Percentiles rank a stretch among this genome's conserved stretches.
These are phyloP conservation scores for Tulasnella sp. DNA, from an alignment of 768 basidiomycete genomes.

Conservation along the genomic window DNA sequence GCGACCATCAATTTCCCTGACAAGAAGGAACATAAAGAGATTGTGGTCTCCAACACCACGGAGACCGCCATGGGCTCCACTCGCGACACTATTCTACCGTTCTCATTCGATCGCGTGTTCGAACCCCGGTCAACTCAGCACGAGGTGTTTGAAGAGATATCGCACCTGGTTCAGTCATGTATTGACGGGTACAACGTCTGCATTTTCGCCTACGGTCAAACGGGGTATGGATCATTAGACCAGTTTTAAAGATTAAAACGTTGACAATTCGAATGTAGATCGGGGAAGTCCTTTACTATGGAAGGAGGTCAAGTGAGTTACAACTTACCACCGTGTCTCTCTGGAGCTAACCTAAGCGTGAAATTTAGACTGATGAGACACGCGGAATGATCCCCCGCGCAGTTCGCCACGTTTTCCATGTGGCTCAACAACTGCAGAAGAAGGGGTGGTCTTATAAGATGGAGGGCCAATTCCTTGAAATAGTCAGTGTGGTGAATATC, in stretches of 20 bases:
- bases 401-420: conserved; percentile 78
- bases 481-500: too few species aligned
- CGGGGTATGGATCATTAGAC: conserved; percentile 44
- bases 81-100: conserved; percentile 67
- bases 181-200: conserved; percentile 92
- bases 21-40: conserved; percentile 62
- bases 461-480: conserved; percentile 94
- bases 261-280: conserved; percentile 12
- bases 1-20: conserved; percentile 55
- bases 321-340: background rate
- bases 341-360: background rate
- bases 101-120: conserved; percentile 85
- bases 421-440: conserved; percentile 55
- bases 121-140: conserved; percentile 66
- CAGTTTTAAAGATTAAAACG: background rate
- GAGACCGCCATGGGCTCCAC: conserved; percentile 77
- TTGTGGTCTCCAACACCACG: conserved; percentile 53
- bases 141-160: conserved; percentile 87
- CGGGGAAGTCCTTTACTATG: conserved; percentile 74
- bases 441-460: conserved; percentile 87
- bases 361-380: conserved; percentile 39
- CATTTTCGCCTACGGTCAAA: conserved; percentile 94
- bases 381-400: conserved; percentile 90
- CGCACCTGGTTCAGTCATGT: conserved; percentile 83
- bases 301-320: conserved; percentile 68